Conservation (phyloP, 176 grass and related monocot species). For the Bolboschoenus planiculmis region DNA sequence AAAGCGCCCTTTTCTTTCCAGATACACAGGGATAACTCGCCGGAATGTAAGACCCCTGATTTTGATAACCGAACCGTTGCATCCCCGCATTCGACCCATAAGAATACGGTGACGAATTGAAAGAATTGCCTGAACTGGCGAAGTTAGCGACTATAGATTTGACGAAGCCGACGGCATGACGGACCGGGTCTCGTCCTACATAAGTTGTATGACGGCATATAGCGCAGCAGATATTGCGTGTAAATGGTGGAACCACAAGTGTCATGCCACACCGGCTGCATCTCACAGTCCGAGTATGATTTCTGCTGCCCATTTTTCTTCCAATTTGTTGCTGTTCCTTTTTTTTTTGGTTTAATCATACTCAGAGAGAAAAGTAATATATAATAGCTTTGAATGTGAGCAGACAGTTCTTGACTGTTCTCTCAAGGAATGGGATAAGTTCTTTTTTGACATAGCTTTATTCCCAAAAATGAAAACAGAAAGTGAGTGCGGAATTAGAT, state of each 20-base stretch:
- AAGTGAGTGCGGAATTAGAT: conserved; percentile 3
- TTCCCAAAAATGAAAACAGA: not conserved
- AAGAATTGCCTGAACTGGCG: not conserved
- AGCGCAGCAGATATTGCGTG: conserved; percentile 47
- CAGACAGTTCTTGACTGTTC: not conserved
- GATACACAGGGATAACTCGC: conserved; percentile 28
- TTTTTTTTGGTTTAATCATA: not conserved
- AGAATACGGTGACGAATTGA: not conserved
- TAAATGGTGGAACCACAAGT: conserved; percentile 20
- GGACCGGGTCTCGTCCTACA: conserved; percentile 36
- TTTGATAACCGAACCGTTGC: not conserved
- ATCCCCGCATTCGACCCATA: not conserved
- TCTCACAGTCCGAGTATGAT: not conserved
- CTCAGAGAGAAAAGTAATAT: not conserved
- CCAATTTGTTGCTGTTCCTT: not conserved
- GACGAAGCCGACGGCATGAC: conserved; percentile 46
- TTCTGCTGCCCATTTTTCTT: conserved; percentile 40
- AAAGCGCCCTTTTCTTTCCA: conserved; percentile 63
- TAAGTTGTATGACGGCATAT: conserved; percentile 37
- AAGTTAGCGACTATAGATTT: conserved; percentile 37
- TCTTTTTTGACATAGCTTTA: not conserved
- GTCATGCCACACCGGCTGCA: conserved; percentile 46
- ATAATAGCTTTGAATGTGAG: conserved; percentile 18
- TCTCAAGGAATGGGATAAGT: not conserved
- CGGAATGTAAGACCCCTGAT: not conserved